These are phyloP conservation scores for Cryptococcus hybrid DNA, from an alignment of 1,284 basidiomycete genomes.

Conservation along the genomic window DNA sequence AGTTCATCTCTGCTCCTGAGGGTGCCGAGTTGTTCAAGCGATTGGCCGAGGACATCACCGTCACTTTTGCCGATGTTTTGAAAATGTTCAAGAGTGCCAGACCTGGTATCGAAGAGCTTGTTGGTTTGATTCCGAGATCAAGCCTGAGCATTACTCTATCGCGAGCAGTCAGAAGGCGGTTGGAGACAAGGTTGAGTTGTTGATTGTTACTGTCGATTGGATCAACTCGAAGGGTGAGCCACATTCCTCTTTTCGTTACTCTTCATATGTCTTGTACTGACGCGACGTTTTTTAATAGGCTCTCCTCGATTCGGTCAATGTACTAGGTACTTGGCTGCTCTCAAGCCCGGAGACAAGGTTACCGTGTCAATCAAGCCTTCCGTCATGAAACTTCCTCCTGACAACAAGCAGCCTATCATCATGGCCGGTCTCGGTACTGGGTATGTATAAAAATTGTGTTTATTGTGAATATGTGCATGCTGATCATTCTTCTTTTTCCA, in stretches of 20 bases:
- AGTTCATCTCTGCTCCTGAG: constrained; percentile 92
- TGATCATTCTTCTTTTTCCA: background rate
- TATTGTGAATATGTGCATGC: background rate
- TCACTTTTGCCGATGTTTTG: constrained; percentile 89
- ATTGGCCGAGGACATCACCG: constrained; percentile 89
- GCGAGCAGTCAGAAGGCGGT: constrained; percentile 93
- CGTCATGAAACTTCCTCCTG: constrained; percentile 96
- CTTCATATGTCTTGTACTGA: background rate
- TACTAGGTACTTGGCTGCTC: constrained; percentile 85
- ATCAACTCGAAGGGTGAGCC: constrained; percentile 73
- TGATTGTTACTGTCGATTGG: constrained; percentile 98
- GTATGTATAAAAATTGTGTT: constrained; percentile 21
- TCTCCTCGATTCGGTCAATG: constrained; percentile 87
- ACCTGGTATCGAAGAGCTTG: constrained; percentile 77
- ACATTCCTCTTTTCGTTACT: background rate
- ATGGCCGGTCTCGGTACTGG: constrained; percentile 99
- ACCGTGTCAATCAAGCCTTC: constrained; percentile 98
- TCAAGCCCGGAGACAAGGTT: constrained; percentile 72
- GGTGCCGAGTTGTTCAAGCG: constrained; percentile 93
- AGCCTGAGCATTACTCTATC: constrained; percentile 97
- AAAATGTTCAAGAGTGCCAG: constrained; percentile 75
- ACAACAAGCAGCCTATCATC: constrained; percentile 85
- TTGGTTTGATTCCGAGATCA: constrained; percentile 87
- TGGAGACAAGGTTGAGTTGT: constrained; percentile 87
- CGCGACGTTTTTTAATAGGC: constrained; percentile 53